A percentile compares a stretch with the other conserved stretches of the same genome.
phyloP scores from a whole-genome alignment of 2,329 filamentous ascomycete species.

The Fusarium sacchari region DNA sequence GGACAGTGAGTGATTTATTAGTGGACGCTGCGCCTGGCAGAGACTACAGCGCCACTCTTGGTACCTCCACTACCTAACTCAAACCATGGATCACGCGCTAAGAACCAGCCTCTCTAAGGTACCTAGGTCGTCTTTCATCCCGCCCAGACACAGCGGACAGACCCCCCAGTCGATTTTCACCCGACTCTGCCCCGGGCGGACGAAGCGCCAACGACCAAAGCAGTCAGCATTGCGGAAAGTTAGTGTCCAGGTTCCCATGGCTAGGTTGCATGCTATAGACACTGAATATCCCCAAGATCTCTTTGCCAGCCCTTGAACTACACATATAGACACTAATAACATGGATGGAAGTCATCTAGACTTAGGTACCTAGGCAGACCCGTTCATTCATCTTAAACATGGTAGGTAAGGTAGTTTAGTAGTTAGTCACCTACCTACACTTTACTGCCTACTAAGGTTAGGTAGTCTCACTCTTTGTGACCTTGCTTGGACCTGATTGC shows the following conservation, averaged over 20 bases:
- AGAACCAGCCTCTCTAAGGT: conserved; percentile 9
- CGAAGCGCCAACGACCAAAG: conserved; percentile 36
- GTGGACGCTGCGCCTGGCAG: not conserved
- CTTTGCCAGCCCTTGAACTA: not conserved
- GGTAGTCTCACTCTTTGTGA: not conserved
- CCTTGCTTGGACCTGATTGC: not conserved
- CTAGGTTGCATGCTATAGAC: conserved; percentile 9
- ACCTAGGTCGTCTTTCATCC: conserved; percentile 1
- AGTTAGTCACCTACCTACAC: too few species aligned
- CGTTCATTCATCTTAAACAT: not conserved
- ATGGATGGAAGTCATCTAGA: not conserved
- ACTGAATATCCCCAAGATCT: not conserved
- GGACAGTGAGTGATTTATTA: not conserved
- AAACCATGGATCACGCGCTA: not conserved
- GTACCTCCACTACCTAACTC: too few species aligned
- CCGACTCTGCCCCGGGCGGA: conserved; percentile 16
- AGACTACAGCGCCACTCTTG: not conserved
- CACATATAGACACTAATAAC: not conserved
- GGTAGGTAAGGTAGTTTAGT: not conserved
- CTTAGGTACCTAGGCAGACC: not conserved
- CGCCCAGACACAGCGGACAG: conserved; percentile 7
- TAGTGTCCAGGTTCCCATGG: conserved; percentile 20
- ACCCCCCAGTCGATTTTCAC: conserved; percentile 13
- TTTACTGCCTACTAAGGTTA: not conserved
- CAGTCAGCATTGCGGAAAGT: conserved; percentile 30